Base-by-base conservation (phyloP, 768 basidiomycete genomes). In the Mycena floridula region DNA sequence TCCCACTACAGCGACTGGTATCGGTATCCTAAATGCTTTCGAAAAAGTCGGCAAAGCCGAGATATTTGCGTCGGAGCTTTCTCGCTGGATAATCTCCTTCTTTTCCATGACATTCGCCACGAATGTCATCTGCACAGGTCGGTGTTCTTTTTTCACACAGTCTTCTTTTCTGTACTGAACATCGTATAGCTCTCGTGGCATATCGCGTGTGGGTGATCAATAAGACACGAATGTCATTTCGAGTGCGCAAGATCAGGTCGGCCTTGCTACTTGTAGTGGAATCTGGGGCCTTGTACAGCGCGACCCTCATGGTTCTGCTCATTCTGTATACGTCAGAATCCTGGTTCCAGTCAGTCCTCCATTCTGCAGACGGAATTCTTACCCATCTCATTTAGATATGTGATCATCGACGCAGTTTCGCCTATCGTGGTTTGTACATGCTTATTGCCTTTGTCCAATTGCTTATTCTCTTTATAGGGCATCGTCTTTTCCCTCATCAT, bases 401-500 rank as follows among this genome's bases (percentile, higher is more conserved):
- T n/a, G 21, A 20, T 41, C 27, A 15, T 22, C 46, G 13, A 22
- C 15, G 11, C 23, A 53, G 49, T 56, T 16, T 53, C 57, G 24
- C 59, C 52, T 32, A 54, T 57, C 36, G 55, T 56, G 32, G 53
- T 53, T 43, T 36, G 58, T 53, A n/a, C 35, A 38, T 8, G 21
- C 9, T 20, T 38, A 23, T 28, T 49, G 20, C 15, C 35, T 45
- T 40, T 32, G 41, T 5, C 37, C 37, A 13, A 22, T 8, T 12
- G 36, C 6, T 11, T 23, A 40, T 11, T 18, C 21, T 25, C 44
- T 15, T 25, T 23, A 22, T 42, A 55, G 57, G 67, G 60, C 40
- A 56, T 63, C 26, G 67, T 67, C 0, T 70, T 70, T 51, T 65
- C 65, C 18, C 54, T 70, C 49, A 62, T 70, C 50, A 70, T 68